Evolutionary conservation across 441 rosid genomes (phyloP).

Genomic region (Erysimum pusillum): DNA sequence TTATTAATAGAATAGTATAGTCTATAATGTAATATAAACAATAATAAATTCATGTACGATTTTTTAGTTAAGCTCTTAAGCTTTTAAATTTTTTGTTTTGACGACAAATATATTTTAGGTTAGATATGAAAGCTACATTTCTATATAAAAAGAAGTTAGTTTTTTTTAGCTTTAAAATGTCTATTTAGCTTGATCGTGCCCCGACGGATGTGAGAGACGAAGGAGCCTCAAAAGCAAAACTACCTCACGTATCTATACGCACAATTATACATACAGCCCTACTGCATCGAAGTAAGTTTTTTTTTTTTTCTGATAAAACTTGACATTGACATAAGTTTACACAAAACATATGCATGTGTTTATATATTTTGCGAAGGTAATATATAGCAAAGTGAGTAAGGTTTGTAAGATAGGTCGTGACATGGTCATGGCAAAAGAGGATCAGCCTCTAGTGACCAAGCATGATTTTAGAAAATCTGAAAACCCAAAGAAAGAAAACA

Average conservation of each 20-base stretch:
- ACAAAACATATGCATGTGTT: not conserved
- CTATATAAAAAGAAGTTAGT: not conserved
- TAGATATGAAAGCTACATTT: slow-evolving; percentile 31
- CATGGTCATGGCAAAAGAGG: slow-evolving; percentile 32
- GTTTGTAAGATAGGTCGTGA: slow-evolving; percentile 15
- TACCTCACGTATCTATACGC: slow-evolving; percentile 34
- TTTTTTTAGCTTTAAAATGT: slow-evolving; percentile 24
- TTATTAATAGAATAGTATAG: not conserved
- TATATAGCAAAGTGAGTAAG: slow-evolving; percentile 13
- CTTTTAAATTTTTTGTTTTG: not conserved
- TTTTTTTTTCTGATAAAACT: no score
- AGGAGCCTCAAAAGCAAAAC: slow-evolving; percentile 26
- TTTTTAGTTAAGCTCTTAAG: not conserved
- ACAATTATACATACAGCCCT: slow-evolving; percentile 16
- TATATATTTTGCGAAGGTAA: no score
- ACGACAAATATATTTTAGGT: slow-evolving; percentile 26
- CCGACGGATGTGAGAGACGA: slow-evolving; percentile 11
- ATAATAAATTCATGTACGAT: not conserved
- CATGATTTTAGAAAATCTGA: not conserved
- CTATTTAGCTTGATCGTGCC: slow-evolving; percentile 32
- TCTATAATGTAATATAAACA: not conserved
- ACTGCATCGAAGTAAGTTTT: not conserved
- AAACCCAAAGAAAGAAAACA: not conserved
- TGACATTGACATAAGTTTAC: not conserved
- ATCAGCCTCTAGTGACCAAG: not conserved